Conservation (phyloP, 805 yeast species). For the Candida orba region DNA sequence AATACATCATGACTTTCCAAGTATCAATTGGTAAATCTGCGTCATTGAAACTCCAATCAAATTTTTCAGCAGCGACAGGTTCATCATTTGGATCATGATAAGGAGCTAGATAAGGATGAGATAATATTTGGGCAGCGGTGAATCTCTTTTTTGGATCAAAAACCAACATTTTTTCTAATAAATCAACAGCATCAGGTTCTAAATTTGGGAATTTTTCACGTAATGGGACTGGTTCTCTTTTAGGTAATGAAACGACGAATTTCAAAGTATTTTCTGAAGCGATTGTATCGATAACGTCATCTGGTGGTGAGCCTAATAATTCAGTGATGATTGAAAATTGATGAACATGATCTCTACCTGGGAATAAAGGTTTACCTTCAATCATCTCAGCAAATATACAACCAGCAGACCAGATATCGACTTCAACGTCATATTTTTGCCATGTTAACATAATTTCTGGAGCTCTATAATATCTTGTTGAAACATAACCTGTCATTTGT, state of each 20-base stretch:
- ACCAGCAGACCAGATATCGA: constrained; percentile 97
- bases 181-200: constrained; percentile 81
- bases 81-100: constrained; percentile 98
- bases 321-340: constrained; percentile 97
- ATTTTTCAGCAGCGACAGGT: constrained; percentile 85
- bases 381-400: constrained; percentile 97
- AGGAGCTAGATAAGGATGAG: constrained; percentile 87
- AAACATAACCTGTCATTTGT: constrained; percentile 97
- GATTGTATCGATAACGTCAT: constrained; percentile 91
- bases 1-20: constrained; percentile 99
- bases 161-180: constrained; percentile 82
- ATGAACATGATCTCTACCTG: constrained; percentile 97
- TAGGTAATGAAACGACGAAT: constrained; percentile 90
- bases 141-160: constrained; percentile 94
- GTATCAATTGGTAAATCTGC: constrained; percentile 97
- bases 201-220: constrained; percentile 71
- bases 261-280: constrained; percentile 92
- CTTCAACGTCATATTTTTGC: constrained; percentile 96
- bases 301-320: constrained; percentile 91
- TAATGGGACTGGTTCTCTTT: constrained; percentile 86
- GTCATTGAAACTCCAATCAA: constrained; percentile 97
- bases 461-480: constrained; percentile 92
- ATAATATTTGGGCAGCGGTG: constrained; percentile 83
- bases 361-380: constrained; percentile 93
- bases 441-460: constrained; percentile 98